Evolutionary conservation across 345 rosid species (phyloP).

Genomic region (Brassica nigra): DNA sequence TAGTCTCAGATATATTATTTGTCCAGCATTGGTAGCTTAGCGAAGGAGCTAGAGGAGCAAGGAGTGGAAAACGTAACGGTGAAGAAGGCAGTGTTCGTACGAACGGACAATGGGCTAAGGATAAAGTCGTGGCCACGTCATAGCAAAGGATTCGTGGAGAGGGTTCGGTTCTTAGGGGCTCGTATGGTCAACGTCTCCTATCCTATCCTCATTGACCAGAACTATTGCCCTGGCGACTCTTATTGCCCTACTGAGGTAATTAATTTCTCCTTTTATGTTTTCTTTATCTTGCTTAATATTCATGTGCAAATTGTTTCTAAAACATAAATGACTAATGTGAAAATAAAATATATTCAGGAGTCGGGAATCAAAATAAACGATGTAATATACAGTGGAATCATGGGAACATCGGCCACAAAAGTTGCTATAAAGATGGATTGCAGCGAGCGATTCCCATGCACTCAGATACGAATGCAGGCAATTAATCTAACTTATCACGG

Average conservation of each 20-base stretch:
- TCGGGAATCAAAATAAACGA: constrained; percentile 42
- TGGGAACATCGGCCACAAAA: constrained; percentile 39
- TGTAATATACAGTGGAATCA: constrained; percentile 36
- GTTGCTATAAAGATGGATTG: constrained; percentile 44
- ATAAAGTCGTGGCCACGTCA: constrained; percentile 72
- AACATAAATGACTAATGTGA: not conserved
- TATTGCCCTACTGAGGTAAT: constrained; percentile 55
- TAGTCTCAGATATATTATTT: not conserved
- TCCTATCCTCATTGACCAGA: constrained; percentile 62
- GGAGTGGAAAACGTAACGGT: constrained; percentile 63
- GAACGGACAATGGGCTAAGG: constrained; percentile 58
- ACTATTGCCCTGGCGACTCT: constrained; percentile 57
- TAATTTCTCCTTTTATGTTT: not conserved
- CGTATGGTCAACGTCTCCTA: constrained; percentile 47
- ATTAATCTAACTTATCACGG: constrained; percentile 33
- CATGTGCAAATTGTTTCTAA: not conserved
- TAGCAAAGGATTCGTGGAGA: constrained; percentile 57
- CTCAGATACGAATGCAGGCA: constrained; percentile 30
- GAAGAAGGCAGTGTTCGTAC: constrained; percentile 39
- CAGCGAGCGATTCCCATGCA: constrained; percentile 37
- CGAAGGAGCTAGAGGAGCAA: constrained; percentile 43
- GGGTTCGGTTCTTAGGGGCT: constrained; percentile 44
- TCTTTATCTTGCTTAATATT: not conserved
- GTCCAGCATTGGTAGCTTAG: constrained; percentile 63
- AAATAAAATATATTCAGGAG: constrained; percentile 11